phyloP scores from a whole-genome alignment of 2,329 filamentous ascomycete genomes.

The Trichoderma koningii region DNA sequence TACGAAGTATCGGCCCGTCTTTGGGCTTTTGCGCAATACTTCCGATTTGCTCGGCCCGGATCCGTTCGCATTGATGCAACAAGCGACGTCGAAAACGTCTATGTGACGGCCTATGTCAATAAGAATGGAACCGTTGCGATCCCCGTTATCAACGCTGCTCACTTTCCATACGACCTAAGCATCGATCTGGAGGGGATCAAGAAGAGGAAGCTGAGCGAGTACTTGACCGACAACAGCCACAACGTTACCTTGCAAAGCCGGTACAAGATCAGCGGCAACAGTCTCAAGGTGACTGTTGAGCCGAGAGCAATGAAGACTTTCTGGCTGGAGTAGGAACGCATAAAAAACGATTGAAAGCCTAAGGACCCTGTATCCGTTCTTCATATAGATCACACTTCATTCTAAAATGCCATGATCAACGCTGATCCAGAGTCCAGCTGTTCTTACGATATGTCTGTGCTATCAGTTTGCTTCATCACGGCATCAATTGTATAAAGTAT shows the following conservation, averaged over 20 bases:
- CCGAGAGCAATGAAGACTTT: constrained; percentile 21
- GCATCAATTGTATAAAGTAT: too few relatives aligned
- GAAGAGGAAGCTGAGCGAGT: constrained; percentile 21
- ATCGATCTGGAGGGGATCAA: constrained; percentile 20
- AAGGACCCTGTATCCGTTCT: neutral
- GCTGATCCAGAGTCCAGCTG: too few relatives aligned
- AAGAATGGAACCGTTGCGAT: constrained; percentile 17
- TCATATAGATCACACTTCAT: too few relatives aligned
- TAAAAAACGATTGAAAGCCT: too few relatives aligned
- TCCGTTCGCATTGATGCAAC: constrained; percentile 15
- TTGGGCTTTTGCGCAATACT: constrained; percentile 21
- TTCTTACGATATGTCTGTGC: too few relatives aligned
- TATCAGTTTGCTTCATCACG: too few relatives aligned
- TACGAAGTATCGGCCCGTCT: constrained; percentile 21
- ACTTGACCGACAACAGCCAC: constrained; percentile 19
- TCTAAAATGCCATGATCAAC: too few relatives aligned
- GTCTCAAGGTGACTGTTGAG: constrained; percentile 18
- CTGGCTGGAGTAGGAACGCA: constrained; percentile 8
- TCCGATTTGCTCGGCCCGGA: constrained; percentile 18
- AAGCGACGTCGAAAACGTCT: constrained; percentile 18
- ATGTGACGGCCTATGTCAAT: constrained; percentile 16
- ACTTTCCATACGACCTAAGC: constrained; percentile 16
- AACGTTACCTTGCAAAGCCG: constrained; percentile 19
- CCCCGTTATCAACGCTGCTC: constrained; percentile 22
- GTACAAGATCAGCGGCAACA: constrained; percentile 9